phyloP scores from a whole-genome alignment of 805 yeast genomes.

The Metschnikowia borealis region DNA sequence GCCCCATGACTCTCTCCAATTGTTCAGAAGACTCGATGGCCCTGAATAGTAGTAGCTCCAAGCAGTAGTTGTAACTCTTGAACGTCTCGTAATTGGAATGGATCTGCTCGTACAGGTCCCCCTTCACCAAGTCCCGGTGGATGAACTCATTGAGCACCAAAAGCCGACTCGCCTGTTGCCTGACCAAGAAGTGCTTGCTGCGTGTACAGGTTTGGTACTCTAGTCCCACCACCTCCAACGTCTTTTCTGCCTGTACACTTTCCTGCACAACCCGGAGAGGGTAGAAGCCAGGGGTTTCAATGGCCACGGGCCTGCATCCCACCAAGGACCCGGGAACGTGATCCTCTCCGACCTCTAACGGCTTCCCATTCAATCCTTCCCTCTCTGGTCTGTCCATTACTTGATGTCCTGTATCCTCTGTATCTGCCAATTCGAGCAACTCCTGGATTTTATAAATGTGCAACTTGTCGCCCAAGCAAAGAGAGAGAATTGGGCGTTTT shows the following conservation, averaged over 20 bases:
- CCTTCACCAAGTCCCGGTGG: conserved; percentile 38
- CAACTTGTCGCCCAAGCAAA: conserved; percentile 38
- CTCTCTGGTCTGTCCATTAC: too few relatives aligned
- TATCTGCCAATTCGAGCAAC: conserved; percentile 21
- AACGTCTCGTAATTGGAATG: conserved; percentile 36
- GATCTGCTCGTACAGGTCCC: conserved; percentile 22
- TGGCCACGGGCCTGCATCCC: background rate
- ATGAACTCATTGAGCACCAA: conserved; percentile 45
- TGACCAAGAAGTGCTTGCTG: conserved; percentile 28
- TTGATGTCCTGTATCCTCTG: background rate
- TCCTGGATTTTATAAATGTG: conserved; percentile 26
- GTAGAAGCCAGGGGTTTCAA: conserved; percentile 3
- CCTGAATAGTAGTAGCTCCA: conserved; percentile 46
- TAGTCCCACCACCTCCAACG: conserved; percentile 41
- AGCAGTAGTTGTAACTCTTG: conserved; percentile 44
- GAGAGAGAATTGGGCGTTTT: conserved; percentile 21
- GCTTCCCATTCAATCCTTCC: background rate
- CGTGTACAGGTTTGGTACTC: conserved; percentile 32
- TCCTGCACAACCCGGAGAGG: conserved; percentile 10
- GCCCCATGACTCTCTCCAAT: conserved; percentile 11
- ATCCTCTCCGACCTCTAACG: background rate
- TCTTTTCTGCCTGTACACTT: background rate
- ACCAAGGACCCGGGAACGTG: background rate
- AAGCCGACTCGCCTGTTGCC: conserved; percentile 33
- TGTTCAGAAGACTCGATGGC: conserved; percentile 11